phyloP scores from a whole-genome alignment of 352 stramenopile species.

The Phytopythium vexans region DNA sequence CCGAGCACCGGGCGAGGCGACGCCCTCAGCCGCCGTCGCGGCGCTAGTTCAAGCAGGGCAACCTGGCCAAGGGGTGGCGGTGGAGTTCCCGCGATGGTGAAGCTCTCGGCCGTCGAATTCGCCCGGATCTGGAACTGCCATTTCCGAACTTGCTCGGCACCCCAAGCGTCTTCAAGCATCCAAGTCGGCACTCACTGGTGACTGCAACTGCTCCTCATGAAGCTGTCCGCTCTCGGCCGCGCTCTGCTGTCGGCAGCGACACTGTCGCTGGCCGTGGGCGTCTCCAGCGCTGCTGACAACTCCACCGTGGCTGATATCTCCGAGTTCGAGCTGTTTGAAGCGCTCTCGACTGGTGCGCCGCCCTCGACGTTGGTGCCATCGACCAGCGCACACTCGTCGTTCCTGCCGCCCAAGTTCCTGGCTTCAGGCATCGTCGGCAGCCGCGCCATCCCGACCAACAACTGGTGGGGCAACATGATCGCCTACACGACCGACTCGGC shows the following conservation, averaged over 20 bases:
- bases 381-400: constrained; percentile 23
- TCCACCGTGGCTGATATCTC: background rate
- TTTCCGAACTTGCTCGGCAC: too few species aligned
- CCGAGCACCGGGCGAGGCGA: too few species aligned
- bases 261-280: background rate
- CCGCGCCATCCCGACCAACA: constrained; percentile 58
- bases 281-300: background rate
- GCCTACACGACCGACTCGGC: constrained; percentile 18
- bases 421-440: constrained; percentile 35
- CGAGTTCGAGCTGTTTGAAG: constrained; percentile 2
- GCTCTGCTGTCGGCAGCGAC: background rate
- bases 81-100: too few species aligned
- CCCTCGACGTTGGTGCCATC: constrained; percentile 1
- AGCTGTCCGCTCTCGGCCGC: too few species aligned
- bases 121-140: too few species aligned
- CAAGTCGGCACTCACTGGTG: too few species aligned
- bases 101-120: too few species aligned
- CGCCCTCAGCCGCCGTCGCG: too few species aligned
- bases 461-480: constrained; percentile 79
- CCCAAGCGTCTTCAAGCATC: too few species aligned
- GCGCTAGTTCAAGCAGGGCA: too few species aligned
- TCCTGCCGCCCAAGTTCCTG: constrained; percentile 55
- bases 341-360: constrained; percentile 1
- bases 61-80: too few species aligned
- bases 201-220: too few species aligned